These are phyloP conservation scores for Aspergillus sp. DNA, from an alignment of 2,329 filamentous ascomycete genomes.

Conservation along the genomic window DNA sequence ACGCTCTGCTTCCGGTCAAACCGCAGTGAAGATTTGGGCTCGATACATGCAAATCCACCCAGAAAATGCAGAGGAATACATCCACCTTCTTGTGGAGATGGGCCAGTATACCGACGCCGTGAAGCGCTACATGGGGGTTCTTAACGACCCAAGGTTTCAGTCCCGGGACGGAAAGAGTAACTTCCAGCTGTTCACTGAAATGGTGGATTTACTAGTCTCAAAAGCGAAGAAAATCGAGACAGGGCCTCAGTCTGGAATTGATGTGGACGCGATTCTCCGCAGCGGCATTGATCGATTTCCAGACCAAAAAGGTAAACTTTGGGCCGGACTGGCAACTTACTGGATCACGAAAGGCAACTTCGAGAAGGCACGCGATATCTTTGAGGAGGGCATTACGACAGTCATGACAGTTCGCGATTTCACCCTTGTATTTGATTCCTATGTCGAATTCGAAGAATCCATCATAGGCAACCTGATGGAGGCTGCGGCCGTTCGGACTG, in stretches of 20 bases:
- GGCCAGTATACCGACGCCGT: conserved; percentile 88
- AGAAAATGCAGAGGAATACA: conserved; percentile 92
- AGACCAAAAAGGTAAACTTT: conserved; percentile 91
- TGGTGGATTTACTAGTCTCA: conserved; percentile 90
- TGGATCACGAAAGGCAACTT: conserved; percentile 94
- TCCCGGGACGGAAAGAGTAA: conserved; percentile 94
- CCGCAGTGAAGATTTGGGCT: conserved; percentile 89
- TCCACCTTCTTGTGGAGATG: conserved; percentile 80
- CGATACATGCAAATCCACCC: conserved; percentile 97
- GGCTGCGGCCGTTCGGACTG: conserved; percentile 73
- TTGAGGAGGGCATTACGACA: conserved; percentile 94
- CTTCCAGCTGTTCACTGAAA: conserved; percentile 96
- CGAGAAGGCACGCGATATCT: conserved; percentile 87
- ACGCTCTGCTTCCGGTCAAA: conserved; percentile 83
- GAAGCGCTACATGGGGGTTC: conserved; percentile 83
- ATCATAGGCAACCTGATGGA: conserved; percentile 92
- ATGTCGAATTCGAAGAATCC: conserved; percentile 95
- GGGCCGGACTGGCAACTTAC: conserved; percentile 92
- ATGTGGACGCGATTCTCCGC: conserved; percentile 87
- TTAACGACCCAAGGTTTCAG: conserved; percentile 86
- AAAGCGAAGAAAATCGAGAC: conserved; percentile 85
- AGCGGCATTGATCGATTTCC: conserved; percentile 89
- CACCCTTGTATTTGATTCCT: conserved; percentile 92
- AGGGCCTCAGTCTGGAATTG: conserved; percentile 75
- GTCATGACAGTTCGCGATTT: conserved; percentile 99